Base-by-base conservation (phyloP, 2,329 filamentous ascomycete species). In the Phialocephala sp. region DNA sequence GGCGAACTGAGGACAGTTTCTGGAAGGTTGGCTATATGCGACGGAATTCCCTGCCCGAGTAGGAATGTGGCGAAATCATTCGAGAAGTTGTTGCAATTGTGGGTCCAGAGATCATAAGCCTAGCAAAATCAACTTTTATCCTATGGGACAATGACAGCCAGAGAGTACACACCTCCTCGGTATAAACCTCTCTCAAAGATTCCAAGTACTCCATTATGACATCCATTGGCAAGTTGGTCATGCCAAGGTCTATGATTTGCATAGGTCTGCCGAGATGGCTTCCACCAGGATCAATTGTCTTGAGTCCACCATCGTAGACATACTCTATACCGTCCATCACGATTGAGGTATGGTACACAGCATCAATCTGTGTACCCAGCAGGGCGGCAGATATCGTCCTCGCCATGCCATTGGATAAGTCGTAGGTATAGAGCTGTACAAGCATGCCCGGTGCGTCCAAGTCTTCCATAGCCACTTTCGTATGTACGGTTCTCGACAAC, bases 51-150 rank as follows among this genome's bases (percentile, higher is more conserved):
- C 72, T 89, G 91, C 24, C 95, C 94, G 0, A 97, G 82, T 0
- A 98, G 82, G 69, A 98, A 98, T 78, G 92, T 95, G 68, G 92
- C 83, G 71, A 98, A 89, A 67, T 97, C 93, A 75, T 98, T 94
- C 3, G 91, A 92, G 78, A 98, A 99, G 78, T 97, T 97, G 80
- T 98, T 99, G 82, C 94, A 98, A 76, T 99, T 99, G 79, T 97
- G 93, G 72, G 81, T 92, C 77, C 86, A 97, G 5, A 97, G 81
- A 75, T 97, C 93, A 75, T 98, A 98, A 0, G 92, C 91, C 87
- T 93, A 41, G 22, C 6, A 18, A 18, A 18, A 35, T 64, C 24
- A 24, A 2, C 59, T 22, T 22, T 72, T 56, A 68, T 57, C 43
- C 20, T 57, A 37, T 36, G 36, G 4, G 36, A 1, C 27, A 37